phyloP scores from a whole-genome alignment of 192 early-diverging fungal species.

The Endogone sp. region DNA sequence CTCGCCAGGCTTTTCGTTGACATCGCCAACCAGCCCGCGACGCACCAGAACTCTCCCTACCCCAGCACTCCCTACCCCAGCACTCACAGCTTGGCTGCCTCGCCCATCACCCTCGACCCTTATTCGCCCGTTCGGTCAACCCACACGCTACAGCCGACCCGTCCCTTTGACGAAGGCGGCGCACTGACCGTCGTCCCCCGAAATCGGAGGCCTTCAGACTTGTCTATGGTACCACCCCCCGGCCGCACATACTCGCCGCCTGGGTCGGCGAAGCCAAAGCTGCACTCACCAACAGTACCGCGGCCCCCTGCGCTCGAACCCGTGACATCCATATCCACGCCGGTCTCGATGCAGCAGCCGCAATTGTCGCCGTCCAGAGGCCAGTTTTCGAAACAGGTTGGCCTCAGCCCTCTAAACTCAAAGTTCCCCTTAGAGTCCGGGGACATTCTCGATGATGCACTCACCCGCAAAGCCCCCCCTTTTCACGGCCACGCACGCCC shows the following conservation, averaged over 20 bases:
- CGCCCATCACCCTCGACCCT: neutral
- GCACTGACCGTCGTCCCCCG: neutral
- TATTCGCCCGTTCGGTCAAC: neutral
- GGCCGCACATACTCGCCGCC: neutral
- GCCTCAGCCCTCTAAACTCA: too few relatives aligned
- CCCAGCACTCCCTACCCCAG: too few relatives aligned
- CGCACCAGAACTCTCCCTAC: neutral
- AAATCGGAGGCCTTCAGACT: neutral
- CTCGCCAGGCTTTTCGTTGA: constrained; percentile 27
- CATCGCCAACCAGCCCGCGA: neutral
- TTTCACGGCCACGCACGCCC: neutral
- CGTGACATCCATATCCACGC: too few relatives aligned
- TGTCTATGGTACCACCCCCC: neutral
- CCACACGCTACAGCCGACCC: neutral
- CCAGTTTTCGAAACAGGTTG: too few relatives aligned
- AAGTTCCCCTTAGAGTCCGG: too few relatives aligned
- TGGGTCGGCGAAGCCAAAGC: too few relatives aligned
- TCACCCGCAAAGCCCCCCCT: neutral
- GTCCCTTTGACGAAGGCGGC: neutral
- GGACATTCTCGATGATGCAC: too few relatives aligned
- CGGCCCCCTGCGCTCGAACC: too few relatives aligned
- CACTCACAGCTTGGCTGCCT: neutral
- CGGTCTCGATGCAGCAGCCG: too few relatives aligned
- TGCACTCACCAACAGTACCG: too few relatives aligned
- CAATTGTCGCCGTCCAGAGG: too few relatives aligned